Percentiles rank a stretch among this genome's conserved stretches.
phyloP scores from a whole-genome alignment of 2,329 filamentous ascomycete species.

The Fusarium illudens region DNA sequence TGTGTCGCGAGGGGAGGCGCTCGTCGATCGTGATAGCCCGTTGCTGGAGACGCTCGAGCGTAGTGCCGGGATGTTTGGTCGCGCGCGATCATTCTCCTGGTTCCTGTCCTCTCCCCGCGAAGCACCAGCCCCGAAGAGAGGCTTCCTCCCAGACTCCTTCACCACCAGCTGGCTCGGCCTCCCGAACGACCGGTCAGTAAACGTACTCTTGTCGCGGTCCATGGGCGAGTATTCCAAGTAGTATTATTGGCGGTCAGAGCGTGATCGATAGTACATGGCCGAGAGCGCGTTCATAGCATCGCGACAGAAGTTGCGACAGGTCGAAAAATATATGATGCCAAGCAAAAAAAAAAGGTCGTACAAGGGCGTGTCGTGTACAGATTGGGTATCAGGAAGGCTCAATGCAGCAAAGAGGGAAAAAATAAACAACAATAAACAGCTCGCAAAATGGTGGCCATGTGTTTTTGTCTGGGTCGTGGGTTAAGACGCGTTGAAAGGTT shows the following conservation, averaged over 20 bases:
- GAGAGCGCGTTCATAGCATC: constrained; percentile 38
- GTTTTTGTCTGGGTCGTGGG: constrained; percentile 32
- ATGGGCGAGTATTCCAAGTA: constrained; percentile 24
- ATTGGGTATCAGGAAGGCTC: constrained; percentile 5
- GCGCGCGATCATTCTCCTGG: constrained; percentile 33
- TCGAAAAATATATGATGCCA: background rate
- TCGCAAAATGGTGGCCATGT: constrained; percentile 28
- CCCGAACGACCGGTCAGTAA: constrained; percentile 23
- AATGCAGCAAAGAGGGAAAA: constrained; percentile 8
- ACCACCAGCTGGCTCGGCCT: constrained; percentile 47
- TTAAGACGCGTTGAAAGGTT: constrained; percentile 31
- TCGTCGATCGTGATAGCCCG: constrained; percentile 36
- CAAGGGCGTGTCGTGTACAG: background rate
- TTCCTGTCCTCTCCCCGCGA: constrained; percentile 34
- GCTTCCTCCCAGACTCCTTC: constrained; percentile 52
- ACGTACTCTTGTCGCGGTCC: constrained; percentile 40
- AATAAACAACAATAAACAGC: constrained; percentile 23
- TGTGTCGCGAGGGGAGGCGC: constrained; percentile 44
- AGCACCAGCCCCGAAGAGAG: constrained; percentile 48
- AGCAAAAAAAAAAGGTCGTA: background rate
- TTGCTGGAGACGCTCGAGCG: constrained; percentile 24
- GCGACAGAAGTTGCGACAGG: constrained; percentile 9
- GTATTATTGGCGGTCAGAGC: constrained; percentile 17
- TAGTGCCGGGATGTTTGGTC: constrained; percentile 18
- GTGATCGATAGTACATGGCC: constrained; percentile 31